Evolutionary conservation across 2,329 filamentous ascomycete genomes (phyloP), one percentile per base, ranked within the genome.

Genomic region (Chaetomium sp.): DNA sequence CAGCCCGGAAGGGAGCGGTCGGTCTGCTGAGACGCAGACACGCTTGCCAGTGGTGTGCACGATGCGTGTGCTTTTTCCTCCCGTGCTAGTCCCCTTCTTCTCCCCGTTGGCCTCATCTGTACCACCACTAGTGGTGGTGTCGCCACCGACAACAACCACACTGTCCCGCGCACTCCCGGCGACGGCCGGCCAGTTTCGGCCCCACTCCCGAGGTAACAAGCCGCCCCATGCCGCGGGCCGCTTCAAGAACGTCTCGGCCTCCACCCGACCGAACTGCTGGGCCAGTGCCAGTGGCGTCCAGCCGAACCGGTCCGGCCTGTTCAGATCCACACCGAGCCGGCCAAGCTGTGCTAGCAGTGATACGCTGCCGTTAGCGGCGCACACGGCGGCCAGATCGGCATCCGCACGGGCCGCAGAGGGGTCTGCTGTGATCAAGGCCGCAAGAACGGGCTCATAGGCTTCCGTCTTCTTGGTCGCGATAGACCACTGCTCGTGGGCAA

Each of bases 251-350:
- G 37, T 37, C 35, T 52, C 59, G 2, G 60, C 59, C 2, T 57
- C 56, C 0, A 6, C 32, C 12, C 53, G 51, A 4, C 6, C 36
- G 19, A 55, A 59, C 6, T 57, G 56, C 9, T 51, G 38, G 3
- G 59, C 60, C 5, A 64, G 54, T 7, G 61, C 57, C 1, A 61
- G 56, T n/a, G 60, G 62, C 33, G 60, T 61, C 62, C 62, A 64
- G 33, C 62, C 62, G 48, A 52, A 62, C 9, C 52, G 50, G 53
- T 64, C 62, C 2, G 53, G 59, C 14, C 49, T 52, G 51, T 42
- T 60, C 10, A 64, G 49, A 33, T 59, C 54, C 1, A 60, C 60
- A 36, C 43, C 38, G 14, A 56, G 55, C 2, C 40, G 4, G 38
- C 51, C 47, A 4, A 64, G 59, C 48, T 56, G 52, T 8, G 33